Evolutionary conservation across 1,284 basidiomycete species (phyloP), one percentile per base, ranked within the genome.

Genomic region (Heterobasidion occidentale): DNA sequence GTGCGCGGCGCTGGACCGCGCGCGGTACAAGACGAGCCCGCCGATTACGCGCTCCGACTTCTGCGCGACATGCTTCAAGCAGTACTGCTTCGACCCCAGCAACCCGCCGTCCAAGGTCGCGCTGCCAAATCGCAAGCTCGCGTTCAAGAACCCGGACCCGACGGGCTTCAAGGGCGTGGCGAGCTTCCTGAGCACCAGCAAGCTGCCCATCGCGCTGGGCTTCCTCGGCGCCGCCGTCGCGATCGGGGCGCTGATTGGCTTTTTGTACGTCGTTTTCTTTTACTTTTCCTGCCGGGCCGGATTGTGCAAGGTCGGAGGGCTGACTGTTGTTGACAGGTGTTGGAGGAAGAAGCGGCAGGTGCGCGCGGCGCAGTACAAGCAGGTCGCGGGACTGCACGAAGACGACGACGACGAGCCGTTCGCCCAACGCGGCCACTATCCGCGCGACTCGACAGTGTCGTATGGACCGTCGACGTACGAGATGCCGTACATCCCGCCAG

Each of bases 1-100:
- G 64, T 82, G 80, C 60, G 79, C 77, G 33, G 76, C 74, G 36
- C 70, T 83, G 58, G 80, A 83, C 64, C 77, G 80, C n/a, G 75
- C 74, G 9, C 73, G 80, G 59, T 69, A 20, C 51, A 75, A 74
- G 58, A 51, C 67, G 11, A 64, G 63, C 7, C 72, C 73, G 2
- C 34, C 64, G 1, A 59, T 77, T 6, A 49, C 67, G 3, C 76
- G 79, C 20, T 81, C 80, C 14, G 62, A 69, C 5, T 60, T 75
- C 38, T 83, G 81, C 64, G 57, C 67, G 5, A 61, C 69, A 50
- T 82, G 80, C 60, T 82, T 83, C 68, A 62, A 72, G 50, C 77
- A 77, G 60, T 82, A 82, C 58, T 83, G 81, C 63, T 83, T 69
- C 63, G 74, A 81, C 64, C 76, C 79, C 9, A 57, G 64, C 15